phyloP scores from a whole-genome alignment of 352 stramenopile species.

The Globisporangium abappressorium region DNA sequence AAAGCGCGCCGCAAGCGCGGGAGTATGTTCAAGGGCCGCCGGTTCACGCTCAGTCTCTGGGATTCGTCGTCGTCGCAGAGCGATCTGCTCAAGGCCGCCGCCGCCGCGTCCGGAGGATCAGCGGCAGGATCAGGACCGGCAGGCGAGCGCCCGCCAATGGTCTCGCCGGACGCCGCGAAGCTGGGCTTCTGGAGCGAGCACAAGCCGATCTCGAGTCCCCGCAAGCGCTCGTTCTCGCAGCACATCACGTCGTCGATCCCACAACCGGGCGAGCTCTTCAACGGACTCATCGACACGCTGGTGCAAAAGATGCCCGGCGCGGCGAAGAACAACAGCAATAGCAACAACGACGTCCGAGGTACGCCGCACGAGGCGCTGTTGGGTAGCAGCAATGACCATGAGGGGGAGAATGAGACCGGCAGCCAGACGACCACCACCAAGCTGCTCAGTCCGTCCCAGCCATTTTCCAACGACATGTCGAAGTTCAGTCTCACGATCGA shows the following conservation, averaged over 20 bases:
- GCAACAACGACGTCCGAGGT: conserved; percentile 8
- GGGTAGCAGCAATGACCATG: conserved; percentile 10
- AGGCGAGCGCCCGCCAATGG: conserved; percentile 36
- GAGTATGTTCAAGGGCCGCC: conserved; percentile 49
- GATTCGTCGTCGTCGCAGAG: conserved; percentile 45
- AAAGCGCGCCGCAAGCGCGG: conserved; percentile 39
- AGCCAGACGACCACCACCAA: conserved; percentile 5
- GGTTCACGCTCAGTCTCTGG: conserved; percentile 67
- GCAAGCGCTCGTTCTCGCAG: conserved; percentile 70
- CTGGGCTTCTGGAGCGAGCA: conserved; percentile 84
- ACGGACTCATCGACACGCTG: conserved; percentile 67
- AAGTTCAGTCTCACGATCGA: conserved; percentile 53
- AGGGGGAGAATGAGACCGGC: conserved; percentile 5
- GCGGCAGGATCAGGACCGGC: neutral
- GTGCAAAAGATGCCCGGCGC: conserved; percentile 55
- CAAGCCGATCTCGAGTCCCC: conserved; percentile 51
- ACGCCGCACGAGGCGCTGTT: conserved; percentile 38
- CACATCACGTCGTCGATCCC: conserved; percentile 66
- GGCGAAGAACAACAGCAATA: conserved; percentile 27
- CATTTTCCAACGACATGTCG: conserved; percentile 20
- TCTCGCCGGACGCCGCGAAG: conserved; percentile 57
- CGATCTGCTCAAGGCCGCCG: conserved; percentile 24
- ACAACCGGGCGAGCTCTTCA: conserved; percentile 61
- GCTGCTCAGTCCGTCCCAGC: conserved; percentile 19
- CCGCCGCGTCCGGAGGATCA: neutral